Evolutionary conservation across 148 eudicot genomes (phyloP).

Genomic region (Rhododendron mucronatum): DNA sequence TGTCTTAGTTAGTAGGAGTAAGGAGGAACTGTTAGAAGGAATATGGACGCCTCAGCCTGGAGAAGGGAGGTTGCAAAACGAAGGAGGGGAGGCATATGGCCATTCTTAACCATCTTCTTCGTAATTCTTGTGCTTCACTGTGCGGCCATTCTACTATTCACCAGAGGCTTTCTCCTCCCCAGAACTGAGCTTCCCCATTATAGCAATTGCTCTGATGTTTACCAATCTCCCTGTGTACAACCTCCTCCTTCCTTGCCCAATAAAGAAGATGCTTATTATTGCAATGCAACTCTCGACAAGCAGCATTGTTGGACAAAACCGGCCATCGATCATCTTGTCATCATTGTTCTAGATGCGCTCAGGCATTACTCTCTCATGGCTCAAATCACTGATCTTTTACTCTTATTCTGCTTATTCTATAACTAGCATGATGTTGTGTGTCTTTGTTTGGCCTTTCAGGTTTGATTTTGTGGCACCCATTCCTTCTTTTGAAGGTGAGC

Average conservation of each 20-base stretch:
- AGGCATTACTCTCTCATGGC: conserved; percentile 27
- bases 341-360: conserved; percentile 87
- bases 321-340: conserved; percentile 62
- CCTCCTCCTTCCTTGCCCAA: conserved; percentile 6
- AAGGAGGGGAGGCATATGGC: conserved; percentile 26
- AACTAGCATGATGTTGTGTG: background rate
- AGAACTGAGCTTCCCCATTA: conserved; percentile 77
- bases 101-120: conserved; percentile 37
- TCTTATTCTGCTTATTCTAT: background rate
- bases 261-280: background rate
- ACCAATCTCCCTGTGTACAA: conserved; percentile 47
- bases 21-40: background rate
- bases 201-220: conserved; percentile 68
- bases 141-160: conserved; percentile 61
- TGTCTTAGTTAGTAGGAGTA: background rate
- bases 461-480: background rate
- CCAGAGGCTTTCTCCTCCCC: conserved; percentile 93
- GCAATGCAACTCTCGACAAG: conserved; percentile 7
- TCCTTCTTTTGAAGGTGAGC: conserved; percentile 45
- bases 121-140: conserved; percentile 45
- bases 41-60: background rate
- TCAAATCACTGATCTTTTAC: background rate
- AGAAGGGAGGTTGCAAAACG: conserved; percentile 5
- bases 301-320: conserved; percentile 74
- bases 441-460: background rate